phyloP scores from a whole-genome alignment of 1,284 basidiomycete species.

The Fistulina hepatica region DNA sequence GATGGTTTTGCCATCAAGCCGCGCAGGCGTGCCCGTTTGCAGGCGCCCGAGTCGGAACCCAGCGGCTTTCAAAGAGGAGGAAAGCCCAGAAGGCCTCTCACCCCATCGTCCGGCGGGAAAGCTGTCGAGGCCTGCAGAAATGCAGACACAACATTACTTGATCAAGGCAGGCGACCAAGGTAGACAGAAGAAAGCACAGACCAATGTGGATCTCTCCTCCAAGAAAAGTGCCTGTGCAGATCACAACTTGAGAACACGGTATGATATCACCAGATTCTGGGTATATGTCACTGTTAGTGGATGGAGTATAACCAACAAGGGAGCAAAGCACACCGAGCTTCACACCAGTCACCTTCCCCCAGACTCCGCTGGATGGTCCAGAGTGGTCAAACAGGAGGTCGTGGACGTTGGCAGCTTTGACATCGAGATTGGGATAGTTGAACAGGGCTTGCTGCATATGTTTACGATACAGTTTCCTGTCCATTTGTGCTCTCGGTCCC shows the following conservation, averaged over 20 bases:
- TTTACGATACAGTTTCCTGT: slow-evolving; percentile 71
- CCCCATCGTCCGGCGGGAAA: slow-evolving; percentile 78
- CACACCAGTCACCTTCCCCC: slow-evolving; percentile 56
- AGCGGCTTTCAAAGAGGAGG: slow-evolving; percentile 59
- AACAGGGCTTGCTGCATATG: slow-evolving; percentile 67
- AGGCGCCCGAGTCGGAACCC: slow-evolving; percentile 76
- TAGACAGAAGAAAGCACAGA: slow-evolving; percentile 17
- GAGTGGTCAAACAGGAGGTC: slow-evolving; percentile 60
- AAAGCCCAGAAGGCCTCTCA: slow-evolving; percentile 70
- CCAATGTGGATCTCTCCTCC: slow-evolving; percentile 86
- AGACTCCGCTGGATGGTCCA: slow-evolving; percentile 22
- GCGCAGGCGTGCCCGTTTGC: slow-evolving; percentile 85
- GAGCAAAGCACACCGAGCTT: slow-evolving; percentile 39
- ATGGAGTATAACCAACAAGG: neutral
- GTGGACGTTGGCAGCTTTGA: slow-evolving; percentile 67
- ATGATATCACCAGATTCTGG: slow-evolving; percentile 72
- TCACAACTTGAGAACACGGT: slow-evolving; percentile 68
- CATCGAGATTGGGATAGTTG: slow-evolving; percentile 56
- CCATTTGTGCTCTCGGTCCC: slow-evolving; percentile 87
- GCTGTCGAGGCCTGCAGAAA: slow-evolving; percentile 65
- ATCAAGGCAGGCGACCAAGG: neutral
- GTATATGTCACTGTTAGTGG: neutral
- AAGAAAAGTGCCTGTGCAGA: slow-evolving; percentile 87
- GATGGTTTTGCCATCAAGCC: slow-evolving; percentile 63
- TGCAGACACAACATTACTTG: too few relatives aligned